Evolutionary conservation across 192 early-diverging fungal genomes (phyloP).

Genomic region (Paraglomus occultum): DNA sequence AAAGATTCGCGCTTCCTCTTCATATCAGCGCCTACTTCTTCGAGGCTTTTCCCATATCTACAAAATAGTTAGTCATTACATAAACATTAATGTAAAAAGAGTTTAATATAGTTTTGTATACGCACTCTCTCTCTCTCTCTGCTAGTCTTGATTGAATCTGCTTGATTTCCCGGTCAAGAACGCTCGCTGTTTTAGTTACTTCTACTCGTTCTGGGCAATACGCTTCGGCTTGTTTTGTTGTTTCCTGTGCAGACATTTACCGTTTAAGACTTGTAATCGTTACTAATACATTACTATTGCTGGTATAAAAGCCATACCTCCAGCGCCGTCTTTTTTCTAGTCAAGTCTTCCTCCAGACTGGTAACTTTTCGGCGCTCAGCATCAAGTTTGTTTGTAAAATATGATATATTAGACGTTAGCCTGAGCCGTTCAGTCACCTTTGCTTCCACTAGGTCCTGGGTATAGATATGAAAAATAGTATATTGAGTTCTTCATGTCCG

Average conservation of each 20-base stretch:
- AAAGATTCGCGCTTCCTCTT: slow-evolving; percentile 49
- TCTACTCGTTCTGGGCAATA: slow-evolving; percentile 65
- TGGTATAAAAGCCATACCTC: slow-evolving; percentile 26
- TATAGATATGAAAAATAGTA: slow-evolving; percentile 7
- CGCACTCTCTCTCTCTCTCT: slow-evolving; percentile 52
- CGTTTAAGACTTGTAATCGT: neutral
- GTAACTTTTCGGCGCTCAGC: slow-evolving; percentile 36
- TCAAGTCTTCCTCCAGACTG: slow-evolving; percentile 30
- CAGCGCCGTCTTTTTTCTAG: slow-evolving; percentile 33
- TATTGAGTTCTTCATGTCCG: slow-evolving; percentile 28
- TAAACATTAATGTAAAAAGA: neutral
- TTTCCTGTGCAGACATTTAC: slow-evolving; percentile 32
- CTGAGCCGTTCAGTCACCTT: slow-evolving; percentile 25
- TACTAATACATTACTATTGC: neutral
- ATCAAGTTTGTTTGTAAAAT: slow-evolving; percentile 54
- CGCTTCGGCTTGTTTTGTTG: slow-evolving; percentile 49
- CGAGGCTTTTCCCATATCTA: slow-evolving; percentile 57
- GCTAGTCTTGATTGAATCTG: slow-evolving; percentile 47
- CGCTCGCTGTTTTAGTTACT: slow-evolving; percentile 38
- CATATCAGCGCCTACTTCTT: slow-evolving; percentile 59
- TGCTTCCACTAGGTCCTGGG: slow-evolving; percentile 27
- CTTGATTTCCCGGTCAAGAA: slow-evolving; percentile 63
- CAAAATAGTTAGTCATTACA: slow-evolving; percentile 16
- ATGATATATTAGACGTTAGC: slow-evolving; percentile 44
- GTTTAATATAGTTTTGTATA: neutral